Evolutionary conservation across 768 basidiomycete species (phyloP).

Genomic region (Dentipellis sp.): DNA sequence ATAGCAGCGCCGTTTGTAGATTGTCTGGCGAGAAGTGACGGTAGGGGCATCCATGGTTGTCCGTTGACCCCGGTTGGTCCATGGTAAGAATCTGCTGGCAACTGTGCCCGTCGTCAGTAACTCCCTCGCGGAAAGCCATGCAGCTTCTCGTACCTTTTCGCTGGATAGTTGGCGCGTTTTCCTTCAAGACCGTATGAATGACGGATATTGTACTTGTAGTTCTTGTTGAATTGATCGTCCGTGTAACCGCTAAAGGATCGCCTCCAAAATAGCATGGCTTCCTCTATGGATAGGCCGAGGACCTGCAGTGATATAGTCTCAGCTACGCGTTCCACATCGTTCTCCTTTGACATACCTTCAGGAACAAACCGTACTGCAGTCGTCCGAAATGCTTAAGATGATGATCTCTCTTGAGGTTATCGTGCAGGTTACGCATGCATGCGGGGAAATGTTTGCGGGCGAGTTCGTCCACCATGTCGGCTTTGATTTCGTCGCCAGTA

Average conservation of each 20-base stretch:
- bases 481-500: constrained; percentile 63
- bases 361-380: constrained; percentile 85
- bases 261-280: constrained; percentile 90
- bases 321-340: not conserved
- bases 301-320: constrained; percentile 39
- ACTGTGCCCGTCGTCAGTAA: constrained; percentile 30
- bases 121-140: not conserved
- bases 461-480: constrained; percentile 90
- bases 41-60: constrained; percentile 88
- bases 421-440: constrained; percentile 91
- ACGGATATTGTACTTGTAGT: constrained; percentile 94
- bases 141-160: constrained; percentile 56
- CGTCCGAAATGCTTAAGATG: constrained; percentile 92
- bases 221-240: constrained; percentile 97
- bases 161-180: constrained; percentile 88
- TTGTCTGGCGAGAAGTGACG: constrained; percentile 82
- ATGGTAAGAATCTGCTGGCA: constrained; percentile 80
- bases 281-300: constrained; percentile 87
- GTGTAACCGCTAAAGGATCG: constrained; percentile 72
- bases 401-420: constrained; percentile 60
- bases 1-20: constrained; percentile 65
- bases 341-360: constrained; percentile 59
- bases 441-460: constrained; percentile 86
- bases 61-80: constrained; percentile 56
- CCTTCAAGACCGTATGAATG: constrained; percentile 94